Percentiles rank a stretch among this genome's conserved stretches.
These are phyloP conservation scores for Populus alba DNA, from an alignment of 345 rosid genomes.

Conservation along the genomic window DNA sequence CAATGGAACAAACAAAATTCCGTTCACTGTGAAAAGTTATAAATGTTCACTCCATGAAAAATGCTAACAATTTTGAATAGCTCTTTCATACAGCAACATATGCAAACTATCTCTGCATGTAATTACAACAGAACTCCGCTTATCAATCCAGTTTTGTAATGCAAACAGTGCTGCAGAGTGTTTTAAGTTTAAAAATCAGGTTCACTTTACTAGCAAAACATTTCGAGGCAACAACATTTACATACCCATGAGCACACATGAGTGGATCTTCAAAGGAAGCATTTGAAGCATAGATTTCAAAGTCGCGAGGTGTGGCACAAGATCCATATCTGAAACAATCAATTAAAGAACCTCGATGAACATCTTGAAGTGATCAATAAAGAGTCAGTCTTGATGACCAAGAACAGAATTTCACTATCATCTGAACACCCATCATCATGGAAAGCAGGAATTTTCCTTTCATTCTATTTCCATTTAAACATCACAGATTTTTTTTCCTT, in stretches of 20 bases:
- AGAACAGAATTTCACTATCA: background rate
- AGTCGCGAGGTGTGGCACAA: slow-evolving; percentile 57
- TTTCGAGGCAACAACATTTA: background rate
- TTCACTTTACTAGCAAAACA: background rate
- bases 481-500: no score
- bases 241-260: slow-evolving; percentile 82
- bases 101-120: background rate
- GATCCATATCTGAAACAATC: slow-evolving; percentile 60
- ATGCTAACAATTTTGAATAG: background rate
- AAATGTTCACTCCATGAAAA: background rate
- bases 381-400: background rate
- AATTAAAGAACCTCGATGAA: slow-evolving; percentile 11
- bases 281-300: slow-evolving; percentile 68
- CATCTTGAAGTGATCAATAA: background rate
- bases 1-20: background rate
- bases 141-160: background rate
- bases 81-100: background rate
- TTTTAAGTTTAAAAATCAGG: background rate
- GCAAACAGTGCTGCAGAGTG: background rate
- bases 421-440: background rate
- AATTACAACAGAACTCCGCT: background rate
- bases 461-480: background rate
- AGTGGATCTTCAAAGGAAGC: slow-evolving; percentile 98
- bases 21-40: background rate
- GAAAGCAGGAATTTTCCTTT: background rate